phyloP scores from a whole-genome alignment of 2,329 filamentous ascomycete species.

The Dothiorella sarmentorum region DNA sequence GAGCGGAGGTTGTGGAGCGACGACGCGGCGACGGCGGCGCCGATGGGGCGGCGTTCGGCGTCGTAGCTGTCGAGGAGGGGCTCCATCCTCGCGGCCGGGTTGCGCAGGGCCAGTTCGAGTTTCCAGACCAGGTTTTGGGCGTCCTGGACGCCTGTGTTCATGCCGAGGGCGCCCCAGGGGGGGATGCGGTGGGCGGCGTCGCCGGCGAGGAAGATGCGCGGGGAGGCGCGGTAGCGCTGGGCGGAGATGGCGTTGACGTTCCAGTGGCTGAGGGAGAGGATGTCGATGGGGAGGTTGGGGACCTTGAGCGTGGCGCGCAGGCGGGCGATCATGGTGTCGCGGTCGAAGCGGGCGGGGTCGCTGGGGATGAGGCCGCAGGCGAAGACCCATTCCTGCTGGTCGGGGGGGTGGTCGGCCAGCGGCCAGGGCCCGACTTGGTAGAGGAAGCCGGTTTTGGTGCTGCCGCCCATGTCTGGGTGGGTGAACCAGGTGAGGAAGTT shows the following conservation, averaged over 20 bases:
- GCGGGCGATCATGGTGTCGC: conserved; percentile 21
- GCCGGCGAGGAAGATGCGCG: conserved; percentile 35
- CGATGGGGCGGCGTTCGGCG: conserved; percentile 35
- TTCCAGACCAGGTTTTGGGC: conserved; percentile 41
- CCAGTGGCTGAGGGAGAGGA: conserved; percentile 35
- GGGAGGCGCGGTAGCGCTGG: conserved; percentile 24
- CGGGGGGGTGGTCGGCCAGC: conserved; percentile 21
- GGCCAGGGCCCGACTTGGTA: conserved; percentile 35
- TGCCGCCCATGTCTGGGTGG: conserved; percentile 33
- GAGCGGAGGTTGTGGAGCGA: conserved; percentile 31
- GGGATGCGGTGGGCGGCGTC: conserved; percentile 39
- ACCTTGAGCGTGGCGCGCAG: conserved; percentile 25
- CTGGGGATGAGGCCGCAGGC: conserved; percentile 26
- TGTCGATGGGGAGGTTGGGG: conserved; percentile 28
- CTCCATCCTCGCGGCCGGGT: not conserved
- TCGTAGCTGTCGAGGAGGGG: conserved; percentile 33
- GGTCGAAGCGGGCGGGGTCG: conserved; percentile 22
- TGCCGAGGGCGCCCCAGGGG: conserved; percentile 36
- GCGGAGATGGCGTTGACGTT: conserved; percentile 21
- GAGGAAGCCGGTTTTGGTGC: conserved; percentile 32
- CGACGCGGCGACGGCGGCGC: conserved; percentile 17
- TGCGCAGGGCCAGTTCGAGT: conserved; percentile 26
- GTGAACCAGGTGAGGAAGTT: conserved; percentile 38
- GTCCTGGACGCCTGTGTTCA: conserved; percentile 40
- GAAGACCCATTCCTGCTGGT: conserved; percentile 32